Conservation (phyloP, 2,329 filamentous ascomycete species). For the Aureobasidium sp. region DNA sequence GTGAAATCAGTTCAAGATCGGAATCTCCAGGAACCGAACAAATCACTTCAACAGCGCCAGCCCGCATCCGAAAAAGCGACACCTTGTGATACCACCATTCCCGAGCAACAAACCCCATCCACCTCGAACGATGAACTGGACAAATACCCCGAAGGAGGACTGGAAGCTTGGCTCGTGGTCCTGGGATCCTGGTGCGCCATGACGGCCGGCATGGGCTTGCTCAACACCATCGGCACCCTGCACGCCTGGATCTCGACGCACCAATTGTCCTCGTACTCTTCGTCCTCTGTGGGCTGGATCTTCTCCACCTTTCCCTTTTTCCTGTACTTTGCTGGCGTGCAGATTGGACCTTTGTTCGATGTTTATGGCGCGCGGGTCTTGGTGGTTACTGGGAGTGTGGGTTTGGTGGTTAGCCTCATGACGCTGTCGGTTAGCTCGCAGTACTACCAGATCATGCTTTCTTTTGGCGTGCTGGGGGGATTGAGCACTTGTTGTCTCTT, state of each 20-base stretch:
- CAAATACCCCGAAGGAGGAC: conserved; percentile 69
- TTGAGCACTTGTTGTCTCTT: conserved; percentile 68
- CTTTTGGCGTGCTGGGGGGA: conserved; percentile 66
- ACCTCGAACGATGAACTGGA: background rate
- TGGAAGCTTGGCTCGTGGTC: conserved; percentile 72
- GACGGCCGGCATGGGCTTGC: conserved; percentile 49
- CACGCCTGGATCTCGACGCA: conserved; percentile 18
- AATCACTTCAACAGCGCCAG: background rate
- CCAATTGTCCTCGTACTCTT: conserved; percentile 18
- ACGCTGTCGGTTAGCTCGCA: conserved; percentile 43
- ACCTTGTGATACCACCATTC: background rate
- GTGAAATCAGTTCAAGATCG: background rate
- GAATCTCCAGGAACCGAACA: background rate
- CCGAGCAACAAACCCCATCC: background rate
- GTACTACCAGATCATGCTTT: conserved; percentile 74
- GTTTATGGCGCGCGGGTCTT: conserved; percentile 51
- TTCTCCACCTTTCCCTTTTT: conserved; percentile 22
- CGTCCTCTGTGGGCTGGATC: conserved; percentile 22
- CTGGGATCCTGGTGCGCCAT: conserved; percentile 61
- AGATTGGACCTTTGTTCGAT: conserved; percentile 32
- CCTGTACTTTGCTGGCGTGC: conserved; percentile 20
- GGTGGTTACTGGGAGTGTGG: conserved; percentile 55
- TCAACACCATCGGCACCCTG: conserved; percentile 21
- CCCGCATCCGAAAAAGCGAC: background rate
- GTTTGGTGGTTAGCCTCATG: conserved; percentile 40